Conservation (phyloP, 179 eudicot genomes). For the Spergularia azorica region DNA sequence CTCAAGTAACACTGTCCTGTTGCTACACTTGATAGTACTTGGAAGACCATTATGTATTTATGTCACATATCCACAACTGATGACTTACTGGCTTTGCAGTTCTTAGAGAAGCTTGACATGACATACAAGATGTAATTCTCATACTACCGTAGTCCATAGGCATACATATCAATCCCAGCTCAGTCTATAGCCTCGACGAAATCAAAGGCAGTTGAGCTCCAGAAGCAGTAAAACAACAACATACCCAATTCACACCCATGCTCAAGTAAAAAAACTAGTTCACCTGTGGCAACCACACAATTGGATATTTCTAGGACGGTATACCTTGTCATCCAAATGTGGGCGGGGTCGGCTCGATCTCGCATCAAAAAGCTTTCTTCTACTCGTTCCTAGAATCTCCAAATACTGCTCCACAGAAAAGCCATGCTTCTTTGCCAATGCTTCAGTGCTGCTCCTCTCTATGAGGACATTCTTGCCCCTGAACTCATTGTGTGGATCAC, state of each 20-base stretch:
- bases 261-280: background rate
- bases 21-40: background rate
- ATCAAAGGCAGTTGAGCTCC: background rate
- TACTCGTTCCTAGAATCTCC: constrained; percentile 58
- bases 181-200: background rate
- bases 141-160: background rate
- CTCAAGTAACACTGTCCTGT: background rate
- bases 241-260: too few relatives aligned
- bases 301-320: background rate
- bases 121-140: background rate
- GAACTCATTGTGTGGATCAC: constrained; percentile 93
- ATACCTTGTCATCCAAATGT: constrained; percentile 89
- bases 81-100: background rate
- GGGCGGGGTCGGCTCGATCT: constrained; percentile 77
- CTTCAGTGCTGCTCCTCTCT: constrained; percentile 68
- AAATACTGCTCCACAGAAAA: constrained; percentile 57
- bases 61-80: background rate
- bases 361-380: constrained; percentile 64
- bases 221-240: too few relatives aligned
- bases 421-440: constrained; percentile 63
- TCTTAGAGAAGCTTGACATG: background rate
- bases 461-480: constrained; percentile 83
- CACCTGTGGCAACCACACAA: background rate
- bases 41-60: background rate
- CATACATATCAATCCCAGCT: background rate